phyloP scores from a whole-genome alignment of 129 eudicot species.

The carrot (Daucus carota) region DH1_v3.0 NC_030383.2:6609501-6610000 shows the following conservation, averaged over 20 bases:
- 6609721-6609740: conserved; percentile 1
- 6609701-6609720: not conserved
- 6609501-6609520: not conserved
- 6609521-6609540: too few species aligned
- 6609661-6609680: not conserved
- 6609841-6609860: too few species aligned
- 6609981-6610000: not conserved
- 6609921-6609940: not conserved
- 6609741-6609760: too few species aligned
- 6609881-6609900: not conserved
- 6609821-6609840: not conserved
- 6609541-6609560: not conserved
- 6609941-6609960: not conserved
- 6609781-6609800: not conserved
- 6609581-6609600: too few species aligned
- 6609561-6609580: not conserved
- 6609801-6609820: not conserved
- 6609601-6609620: not conserved
- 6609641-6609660: not conserved
- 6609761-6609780: not conserved
- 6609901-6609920: not conserved
- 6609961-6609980: not conserved
- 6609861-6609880: not conserved
- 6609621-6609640: not conserved
- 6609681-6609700: not conserved